A percentile compares a stretch with the other conserved stretches of the same genome.
Evolutionary conservation across 768 basidiomycete species (phyloP).

Genomic region (Xerocomellus chrysenteron): DNA sequence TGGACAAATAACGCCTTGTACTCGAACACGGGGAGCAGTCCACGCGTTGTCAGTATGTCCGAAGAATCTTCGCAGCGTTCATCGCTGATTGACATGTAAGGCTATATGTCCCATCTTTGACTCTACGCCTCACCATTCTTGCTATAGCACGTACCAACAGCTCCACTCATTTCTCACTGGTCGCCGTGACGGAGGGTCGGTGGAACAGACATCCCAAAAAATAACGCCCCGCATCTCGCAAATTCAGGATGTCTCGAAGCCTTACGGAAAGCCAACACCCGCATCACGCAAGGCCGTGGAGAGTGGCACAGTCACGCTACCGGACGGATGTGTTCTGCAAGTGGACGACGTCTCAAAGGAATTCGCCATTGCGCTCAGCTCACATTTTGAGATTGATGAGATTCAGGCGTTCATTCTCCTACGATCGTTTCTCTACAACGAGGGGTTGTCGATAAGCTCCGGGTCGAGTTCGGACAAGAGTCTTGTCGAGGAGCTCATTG

Average conservation of each 20-base stretch:
- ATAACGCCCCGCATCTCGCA: conserved; percentile 56
- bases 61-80: conserved; percentile 58
- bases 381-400: conserved; percentile 74
- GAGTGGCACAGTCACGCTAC: conserved; percentile 64
- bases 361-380: conserved; percentile 68
- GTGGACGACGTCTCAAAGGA: conserved; percentile 73
- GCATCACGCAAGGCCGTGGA: conserved; percentile 67
- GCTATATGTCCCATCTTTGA: neutral
- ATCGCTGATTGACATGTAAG: conserved; percentile 67
- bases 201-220: conserved; percentile 59
- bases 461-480: conserved; percentile 43
- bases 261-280: conserved; percentile 69
- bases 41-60: conserved; percentile 34
- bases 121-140: conserved; percentile 1
- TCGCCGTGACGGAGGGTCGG: conserved; percentile 54
- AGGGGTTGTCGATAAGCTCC: conserved; percentile 57
- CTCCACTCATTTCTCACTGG: conserved; percentile 61
- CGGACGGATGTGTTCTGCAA: conserved; percentile 58
- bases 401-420: conserved; percentile 73
- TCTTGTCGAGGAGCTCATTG: conserved; percentile 41
- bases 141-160: conserved; percentile 59
- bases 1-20: conserved; percentile 18
- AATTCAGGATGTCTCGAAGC: conserved; percentile 55
- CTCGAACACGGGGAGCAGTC: conserved; percentile 3
- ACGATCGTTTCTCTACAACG: conserved; percentile 76